Conservation (phyloP, 495 filamentous ascomycete species). For the Penicillium herquei region DNA sequence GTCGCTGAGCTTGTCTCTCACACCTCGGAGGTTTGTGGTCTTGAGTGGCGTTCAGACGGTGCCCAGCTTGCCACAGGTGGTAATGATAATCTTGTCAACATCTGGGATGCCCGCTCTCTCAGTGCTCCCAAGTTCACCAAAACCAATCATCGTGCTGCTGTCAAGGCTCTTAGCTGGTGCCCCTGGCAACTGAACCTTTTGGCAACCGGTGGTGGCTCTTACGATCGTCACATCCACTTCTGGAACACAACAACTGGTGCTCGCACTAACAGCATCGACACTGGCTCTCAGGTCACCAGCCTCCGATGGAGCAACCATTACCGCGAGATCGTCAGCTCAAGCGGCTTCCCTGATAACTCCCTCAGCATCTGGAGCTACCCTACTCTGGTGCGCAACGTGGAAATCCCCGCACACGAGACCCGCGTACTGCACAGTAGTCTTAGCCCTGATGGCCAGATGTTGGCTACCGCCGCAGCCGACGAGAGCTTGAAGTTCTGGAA, state of each 20-base stretch:
- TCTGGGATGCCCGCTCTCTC: slow-evolving; percentile 96
- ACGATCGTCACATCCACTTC: slow-evolving; percentile 98
- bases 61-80: slow-evolving; percentile 95
- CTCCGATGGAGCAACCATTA: slow-evolving; percentile 94
- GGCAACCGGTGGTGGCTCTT: slow-evolving; percentile 92
- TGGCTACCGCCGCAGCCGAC: slow-evolving; percentile 92
- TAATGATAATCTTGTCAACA: slow-evolving; percentile 97
- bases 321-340: slow-evolving; percentile 95
- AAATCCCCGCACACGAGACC: slow-evolving; percentile 99
- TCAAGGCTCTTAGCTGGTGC: slow-evolving; percentile 98
- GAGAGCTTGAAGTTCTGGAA: slow-evolving; percentile 99
- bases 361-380: slow-evolving; percentile 99
- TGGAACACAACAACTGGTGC: slow-evolving; percentile 99
- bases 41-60: slow-evolving; percentile 96
- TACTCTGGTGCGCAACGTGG: slow-evolving; percentile 90
- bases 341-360: slow-evolving; percentile 97
- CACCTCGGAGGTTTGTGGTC: slow-evolving; percentile 94
- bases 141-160: slow-evolving; percentile 97
- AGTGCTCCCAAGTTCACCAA: slow-evolving; percentile 96
- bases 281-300: slow-evolving; percentile 93
- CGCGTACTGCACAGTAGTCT: slow-evolving; percentile 91
- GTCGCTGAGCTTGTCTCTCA: slow-evolving; percentile 93
- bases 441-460: slow-evolving; percentile 94
- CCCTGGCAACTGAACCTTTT: slow-evolving; percentile 98
- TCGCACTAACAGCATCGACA: slow-evolving; percentile 97